Evolutionary conservation across 257 asterid genomes (phyloP).

Genomic region (Hygrophila difformis): DNA sequence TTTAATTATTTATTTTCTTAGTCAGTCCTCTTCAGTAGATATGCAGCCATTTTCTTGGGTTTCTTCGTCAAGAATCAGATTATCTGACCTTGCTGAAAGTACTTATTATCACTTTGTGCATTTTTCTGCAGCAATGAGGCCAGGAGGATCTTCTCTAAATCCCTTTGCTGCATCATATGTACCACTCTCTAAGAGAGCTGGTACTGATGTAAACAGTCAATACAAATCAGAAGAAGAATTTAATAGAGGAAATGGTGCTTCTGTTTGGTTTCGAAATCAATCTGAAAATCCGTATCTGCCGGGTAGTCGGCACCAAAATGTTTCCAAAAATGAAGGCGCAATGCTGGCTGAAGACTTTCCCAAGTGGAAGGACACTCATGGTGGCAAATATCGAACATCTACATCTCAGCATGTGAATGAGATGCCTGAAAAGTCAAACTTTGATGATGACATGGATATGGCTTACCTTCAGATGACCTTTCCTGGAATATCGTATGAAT

Average conservation of each 20-base stretch:
- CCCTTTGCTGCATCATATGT: constrained; percentile 77
- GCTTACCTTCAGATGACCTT: constrained; percentile 59
- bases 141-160: constrained; percentile 55
- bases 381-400: constrained; percentile 34
- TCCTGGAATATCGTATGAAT: constrained; percentile 72
- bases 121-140: constrained; percentile 45
- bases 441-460: constrained; percentile 54
- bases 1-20: too few relatives aligned
- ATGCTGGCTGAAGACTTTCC: constrained; percentile 22
- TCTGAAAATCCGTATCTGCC: constrained; percentile 25
- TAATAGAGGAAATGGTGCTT: constrained; percentile 30
- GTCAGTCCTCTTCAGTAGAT: too few relatives aligned
- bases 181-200: constrained; percentile 58
- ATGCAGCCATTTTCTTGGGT: background rate
- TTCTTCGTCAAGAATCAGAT: background rate
- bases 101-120: too few relatives aligned
- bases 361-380: constrained; percentile 30
- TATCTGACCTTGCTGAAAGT: background rate
- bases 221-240: constrained; percentile 19
- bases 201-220: constrained; percentile 25
- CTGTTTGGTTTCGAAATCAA: constrained; percentile 31
- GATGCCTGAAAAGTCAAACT: constrained; percentile 24
- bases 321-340: constrained; percentile 24
- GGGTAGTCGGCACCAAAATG: constrained; percentile 19
- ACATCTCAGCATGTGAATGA: constrained; percentile 37